These are phyloP conservation scores for Talaromyces sp. DNA, from an alignment of 2,329 filamentous ascomycete genomes.

Conservation along the genomic window DNA sequence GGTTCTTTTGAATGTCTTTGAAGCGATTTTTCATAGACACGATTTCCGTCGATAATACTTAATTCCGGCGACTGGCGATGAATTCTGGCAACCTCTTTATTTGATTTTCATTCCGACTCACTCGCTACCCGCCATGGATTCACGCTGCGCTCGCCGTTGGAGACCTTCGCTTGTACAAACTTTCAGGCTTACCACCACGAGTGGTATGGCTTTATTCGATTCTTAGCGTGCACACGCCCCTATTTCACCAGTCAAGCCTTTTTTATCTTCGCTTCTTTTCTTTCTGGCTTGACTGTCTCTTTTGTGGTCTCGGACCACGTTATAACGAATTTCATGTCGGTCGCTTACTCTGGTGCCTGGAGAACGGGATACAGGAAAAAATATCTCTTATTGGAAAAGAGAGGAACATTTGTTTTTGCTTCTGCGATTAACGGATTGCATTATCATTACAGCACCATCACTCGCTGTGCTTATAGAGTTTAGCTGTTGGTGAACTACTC, in stretches of 20 bases:
- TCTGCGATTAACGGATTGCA: slow-evolving; percentile 13
- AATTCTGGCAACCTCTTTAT: slow-evolving; percentile 14
- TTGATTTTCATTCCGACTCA: slow-evolving; percentile 2
- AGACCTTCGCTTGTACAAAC: slow-evolving; percentile 38
- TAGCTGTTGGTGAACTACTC: slow-evolving; percentile 4
- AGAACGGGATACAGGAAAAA: slow-evolving; percentile 23
- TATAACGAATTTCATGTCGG: slow-evolving; percentile 33
- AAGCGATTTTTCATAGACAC: slow-evolving; percentile 14
- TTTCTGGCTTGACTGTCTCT: slow-evolving; percentile 16
- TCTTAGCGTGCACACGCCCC: slow-evolving; percentile 29
- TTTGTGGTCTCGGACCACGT: slow-evolving; percentile 27
- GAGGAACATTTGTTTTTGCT: slow-evolving; percentile 6
- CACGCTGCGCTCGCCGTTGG: slow-evolving; percentile 20
- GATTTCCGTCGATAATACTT: slow-evolving; percentile 36
- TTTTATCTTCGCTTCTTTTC: slow-evolving; percentile 18
- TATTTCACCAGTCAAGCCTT: slow-evolving; percentile 26
- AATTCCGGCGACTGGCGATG: slow-evolving; percentile 30
- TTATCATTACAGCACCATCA: slow-evolving; percentile 18
- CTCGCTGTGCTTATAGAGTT: slow-evolving; percentile 35
- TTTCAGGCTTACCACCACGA: slow-evolving; percentile 16
- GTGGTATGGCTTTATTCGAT: slow-evolving; percentile 20
- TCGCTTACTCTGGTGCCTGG: slow-evolving; percentile 37
- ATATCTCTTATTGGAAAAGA: slow-evolving; percentile 30
- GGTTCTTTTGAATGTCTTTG: slow-evolving; percentile 12
- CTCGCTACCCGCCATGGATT: slow-evolving; percentile 6